These are phyloP conservation scores for Zea luxurians DNA, from an alignment of 176 grass and related monocot species.

Conservation along the genomic window DNA sequence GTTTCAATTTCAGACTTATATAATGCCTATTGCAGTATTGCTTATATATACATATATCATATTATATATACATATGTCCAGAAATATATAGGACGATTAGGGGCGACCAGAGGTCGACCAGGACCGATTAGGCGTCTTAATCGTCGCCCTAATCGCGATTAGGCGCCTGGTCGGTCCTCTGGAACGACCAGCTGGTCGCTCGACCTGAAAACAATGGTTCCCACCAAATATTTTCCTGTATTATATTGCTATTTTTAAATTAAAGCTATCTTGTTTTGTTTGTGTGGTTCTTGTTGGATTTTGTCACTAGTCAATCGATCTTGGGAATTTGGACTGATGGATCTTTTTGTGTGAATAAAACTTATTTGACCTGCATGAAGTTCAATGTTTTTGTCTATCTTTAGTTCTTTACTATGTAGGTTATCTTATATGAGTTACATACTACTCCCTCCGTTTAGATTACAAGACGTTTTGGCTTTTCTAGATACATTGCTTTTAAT, in stretches of 20 bases:
- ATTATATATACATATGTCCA: no score
- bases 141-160: no score
- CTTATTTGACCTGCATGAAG: constrained; percentile 8
- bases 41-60: no score
- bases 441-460: neutral
- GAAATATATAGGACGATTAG: no score
- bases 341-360: constrained; percentile 24
- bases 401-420: constrained; percentile 24
- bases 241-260: neutral
- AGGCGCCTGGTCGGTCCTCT: no score
- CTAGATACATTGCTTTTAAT: neutral
- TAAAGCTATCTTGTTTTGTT: neutral
- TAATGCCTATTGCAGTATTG: no score
- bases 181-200: no score
- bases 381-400: constrained; percentile 8
- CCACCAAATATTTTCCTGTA: neutral
- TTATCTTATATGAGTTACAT: constrained; percentile 10
- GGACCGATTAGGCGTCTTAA: no score
- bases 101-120: no score
- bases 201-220: no score
- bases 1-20: no score
- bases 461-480: no score
- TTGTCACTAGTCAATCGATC: neutral
- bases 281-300: neutral
- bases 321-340: neutral